phyloP scores from a whole-genome alignment of 495 filamentous ascomycete species.

The Penicillium nucicola region DNA sequence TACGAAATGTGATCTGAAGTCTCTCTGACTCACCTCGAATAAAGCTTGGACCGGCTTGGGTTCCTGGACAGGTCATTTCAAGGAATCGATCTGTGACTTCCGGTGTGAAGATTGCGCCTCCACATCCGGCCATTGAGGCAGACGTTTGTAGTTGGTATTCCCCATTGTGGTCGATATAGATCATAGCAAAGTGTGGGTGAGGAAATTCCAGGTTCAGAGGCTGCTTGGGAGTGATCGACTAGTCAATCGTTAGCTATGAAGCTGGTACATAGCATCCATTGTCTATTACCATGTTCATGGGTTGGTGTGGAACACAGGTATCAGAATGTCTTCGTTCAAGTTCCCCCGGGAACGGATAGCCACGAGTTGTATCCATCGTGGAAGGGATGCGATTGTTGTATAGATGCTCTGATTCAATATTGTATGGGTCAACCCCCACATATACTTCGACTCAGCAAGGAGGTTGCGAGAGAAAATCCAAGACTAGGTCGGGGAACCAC shows the following conservation, averaged over 20 bases:
- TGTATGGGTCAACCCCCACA: no score
- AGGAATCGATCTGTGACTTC: conserved; percentile 39
- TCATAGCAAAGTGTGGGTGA: conserved; percentile 38
- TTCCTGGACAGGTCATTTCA: conserved; percentile 21
- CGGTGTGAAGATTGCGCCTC: conserved; percentile 37
- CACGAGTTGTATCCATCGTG: conserved; percentile 17
- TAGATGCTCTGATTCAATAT: no score
- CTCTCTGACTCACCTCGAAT: conserved; percentile 21
- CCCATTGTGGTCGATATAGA: conserved; percentile 40
- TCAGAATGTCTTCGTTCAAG: conserved; percentile 27
- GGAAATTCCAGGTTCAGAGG: conserved; percentile 17
- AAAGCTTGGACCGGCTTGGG: conserved; percentile 18
- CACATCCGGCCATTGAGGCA: conserved; percentile 33
- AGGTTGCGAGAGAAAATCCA: neutral
- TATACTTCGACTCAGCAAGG: neutral
- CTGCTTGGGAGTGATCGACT: conserved; percentile 20
- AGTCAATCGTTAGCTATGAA: neutral
- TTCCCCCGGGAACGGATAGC: conserved; percentile 8
- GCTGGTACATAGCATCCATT: neutral
- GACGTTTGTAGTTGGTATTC: conserved; percentile 32
- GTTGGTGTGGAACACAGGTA: conserved; percentile 9
- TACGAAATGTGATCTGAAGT: no score
- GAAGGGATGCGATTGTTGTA: neutral
- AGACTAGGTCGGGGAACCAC: neutral
- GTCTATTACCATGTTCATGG: conserved; percentile 14